A percentile compares a stretch with the other conserved stretches of the same genome.
These are phyloP conservation scores for Prunella vulgaris DNA, from an alignment of 257 asterid genomes.

Conservation along the genomic window DNA sequence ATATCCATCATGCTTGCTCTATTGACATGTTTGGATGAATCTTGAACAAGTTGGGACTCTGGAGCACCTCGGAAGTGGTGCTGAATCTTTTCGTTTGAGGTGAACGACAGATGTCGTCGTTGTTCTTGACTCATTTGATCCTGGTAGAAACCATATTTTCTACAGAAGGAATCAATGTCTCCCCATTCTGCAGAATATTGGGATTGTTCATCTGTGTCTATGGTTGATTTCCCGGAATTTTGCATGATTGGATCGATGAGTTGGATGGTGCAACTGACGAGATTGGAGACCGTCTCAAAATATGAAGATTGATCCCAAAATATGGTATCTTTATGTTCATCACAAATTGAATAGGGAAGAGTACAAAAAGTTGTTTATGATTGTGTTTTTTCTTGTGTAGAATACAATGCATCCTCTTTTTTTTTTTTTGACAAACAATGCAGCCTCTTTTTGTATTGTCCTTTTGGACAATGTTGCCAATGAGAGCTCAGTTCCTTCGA, in stretches of 20 bases:
- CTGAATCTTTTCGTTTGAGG: not conserved
- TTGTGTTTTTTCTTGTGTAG: not conserved
- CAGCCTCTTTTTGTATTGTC: not conserved
- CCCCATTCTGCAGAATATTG: no score
- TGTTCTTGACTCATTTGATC: not conserved
- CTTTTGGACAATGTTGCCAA: not conserved
- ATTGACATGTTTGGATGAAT: not conserved
- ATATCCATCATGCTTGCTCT: not conserved
- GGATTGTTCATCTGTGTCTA: not conserved
- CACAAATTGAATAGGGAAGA: no score
- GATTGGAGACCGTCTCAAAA: not conserved
- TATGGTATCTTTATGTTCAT: not conserved
- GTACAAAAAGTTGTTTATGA: not conserved
- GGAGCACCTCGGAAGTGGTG: not conserved
- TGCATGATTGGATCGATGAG: not conserved
- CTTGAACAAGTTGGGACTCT: not conserved
- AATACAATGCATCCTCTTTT: not conserved
- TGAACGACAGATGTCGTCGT: not conserved
- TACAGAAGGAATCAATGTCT: no score
- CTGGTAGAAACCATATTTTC: constrained; percentile 21
- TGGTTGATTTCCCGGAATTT: not conserved
- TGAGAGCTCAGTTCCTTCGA: no score
- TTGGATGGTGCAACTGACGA: not conserved
- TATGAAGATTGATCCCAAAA: not conserved
- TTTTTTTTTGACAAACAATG: no score